These are phyloP conservation scores for Globisporangium cystogenes DNA, from an alignment of 352 stramenopile species.

Conservation along the genomic window DNA sequence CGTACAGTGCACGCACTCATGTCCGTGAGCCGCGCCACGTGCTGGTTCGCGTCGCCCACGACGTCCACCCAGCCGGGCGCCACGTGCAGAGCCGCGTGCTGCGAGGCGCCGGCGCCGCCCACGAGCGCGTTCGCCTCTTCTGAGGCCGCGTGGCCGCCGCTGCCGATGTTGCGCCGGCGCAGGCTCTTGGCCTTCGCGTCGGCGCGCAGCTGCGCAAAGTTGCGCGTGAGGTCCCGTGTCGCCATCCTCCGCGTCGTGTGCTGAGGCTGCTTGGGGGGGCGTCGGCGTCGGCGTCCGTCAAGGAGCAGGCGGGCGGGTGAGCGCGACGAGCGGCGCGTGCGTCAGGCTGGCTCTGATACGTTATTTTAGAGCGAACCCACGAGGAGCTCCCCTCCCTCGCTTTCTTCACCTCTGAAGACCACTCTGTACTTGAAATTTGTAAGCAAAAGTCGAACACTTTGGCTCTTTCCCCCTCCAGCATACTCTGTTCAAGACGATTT, in stretches of 20 bases:
- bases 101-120: slow-evolving; percentile 28
- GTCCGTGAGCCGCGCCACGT: slow-evolving; percentile 73
- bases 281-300: too few relatives aligned
- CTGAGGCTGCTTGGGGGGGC: neutral
- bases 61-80: slow-evolving; percentile 75
- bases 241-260: slow-evolving; percentile 32
- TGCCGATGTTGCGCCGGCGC: slow-evolving; percentile 81
- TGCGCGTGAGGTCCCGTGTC: slow-evolving; percentile 70
- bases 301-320: too few relatives aligned
- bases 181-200: slow-evolving; percentile 82
- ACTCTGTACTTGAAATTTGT: neutral
- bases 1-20: slow-evolving; percentile 54
- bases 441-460: neutral
- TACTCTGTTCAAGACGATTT: neutral
- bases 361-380: neutral
- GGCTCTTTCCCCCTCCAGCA: neutral
- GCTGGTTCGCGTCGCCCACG: slow-evolving; percentile 73
- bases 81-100: slow-evolving; percentile 18
- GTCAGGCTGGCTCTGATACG: neutral
- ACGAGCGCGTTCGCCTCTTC: slow-evolving; percentile 64
- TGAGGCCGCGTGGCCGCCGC: slow-evolving; percentile 26
- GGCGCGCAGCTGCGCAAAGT: slow-evolving; percentile 62
- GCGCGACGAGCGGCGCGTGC: too few relatives aligned
- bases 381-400: neutral
- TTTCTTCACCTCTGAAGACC: neutral